These are phyloP conservation scores for Aspergillus panamensis DNA, from an alignment of 495 filamentous ascomycete species.

Conservation along the genomic window DNA sequence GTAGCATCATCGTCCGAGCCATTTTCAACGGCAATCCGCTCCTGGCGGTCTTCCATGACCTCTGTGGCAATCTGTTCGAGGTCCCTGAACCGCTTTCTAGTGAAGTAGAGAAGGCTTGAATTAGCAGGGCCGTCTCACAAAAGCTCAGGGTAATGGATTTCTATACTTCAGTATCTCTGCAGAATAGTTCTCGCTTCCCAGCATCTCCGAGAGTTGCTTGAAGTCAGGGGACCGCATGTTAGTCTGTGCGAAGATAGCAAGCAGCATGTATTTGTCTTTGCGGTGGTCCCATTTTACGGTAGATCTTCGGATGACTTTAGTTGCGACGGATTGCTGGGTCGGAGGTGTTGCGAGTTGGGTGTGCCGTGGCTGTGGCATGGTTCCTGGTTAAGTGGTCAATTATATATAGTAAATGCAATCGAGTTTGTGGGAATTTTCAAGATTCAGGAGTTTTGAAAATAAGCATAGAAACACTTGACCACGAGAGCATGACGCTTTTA, in stretches of 20 bases:
- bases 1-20: not conserved
- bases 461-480: not conserved
- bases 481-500: not conserved
- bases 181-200: slow-evolving; percentile 6
- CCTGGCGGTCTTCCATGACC: slow-evolving; percentile 11
- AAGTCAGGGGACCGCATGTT: slow-evolving; percentile 6
- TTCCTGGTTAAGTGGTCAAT: not conserved
- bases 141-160: not conserved
- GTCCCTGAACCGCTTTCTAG: slow-evolving; percentile 5
- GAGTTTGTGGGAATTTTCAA: not conserved
- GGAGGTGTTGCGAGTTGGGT: not conserved
- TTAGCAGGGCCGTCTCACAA: slow-evolving; percentile 1
- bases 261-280: slow-evolving; percentile 13
- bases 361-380: not conserved
- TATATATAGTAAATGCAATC: not conserved
- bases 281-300: slow-evolving; percentile 12
- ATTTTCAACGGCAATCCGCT: not conserved
- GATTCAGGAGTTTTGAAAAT: not conserved
- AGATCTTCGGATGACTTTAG: not conserved
- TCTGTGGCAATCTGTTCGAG: slow-evolving; percentile 2
- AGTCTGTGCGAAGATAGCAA: slow-evolving; percentile 5
- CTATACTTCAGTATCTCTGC: slow-evolving; percentile 3
- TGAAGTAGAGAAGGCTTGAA: not conserved
- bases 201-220: slow-evolving; percentile 9
- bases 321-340: not conserved